phyloP scores from a whole-genome alignment of 129 eudicot genomes.

The Kitagawia praeruptora region DNA sequence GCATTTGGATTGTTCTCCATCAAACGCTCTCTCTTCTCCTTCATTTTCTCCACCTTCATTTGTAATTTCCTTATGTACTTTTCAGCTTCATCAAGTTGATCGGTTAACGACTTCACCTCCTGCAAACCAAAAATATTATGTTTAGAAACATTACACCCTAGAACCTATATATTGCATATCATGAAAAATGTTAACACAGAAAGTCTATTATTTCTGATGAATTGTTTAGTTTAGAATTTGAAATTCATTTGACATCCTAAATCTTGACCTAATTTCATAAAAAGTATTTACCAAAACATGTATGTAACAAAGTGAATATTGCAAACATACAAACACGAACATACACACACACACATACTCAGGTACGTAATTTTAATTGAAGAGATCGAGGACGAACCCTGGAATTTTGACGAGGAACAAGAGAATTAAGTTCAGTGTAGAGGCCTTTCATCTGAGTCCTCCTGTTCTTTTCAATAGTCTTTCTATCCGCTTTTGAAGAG shows the following conservation, averaged over 20 bases:
- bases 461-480: constrained; percentile 65
- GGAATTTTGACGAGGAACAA: constrained; percentile 42
- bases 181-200: background rate
- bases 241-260: background rate
- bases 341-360: background rate
- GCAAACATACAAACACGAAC: background rate
- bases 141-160: background rate
- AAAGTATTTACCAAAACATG: background rate
- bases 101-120: constrained; percentile 54
- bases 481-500: constrained; percentile 55
- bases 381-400: constrained; percentile 35
- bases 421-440: constrained; percentile 52
- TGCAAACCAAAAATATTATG: constrained; percentile 14
- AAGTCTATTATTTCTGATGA: background rate
- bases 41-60: constrained; percentile 58
- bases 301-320: background rate
- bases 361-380: background rate
- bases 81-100: constrained; percentile 69
- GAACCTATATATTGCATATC: background rate
- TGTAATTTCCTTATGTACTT: constrained; percentile 62
- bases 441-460: constrained; percentile 73
- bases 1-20: constrained; percentile 4
- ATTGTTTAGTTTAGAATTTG: background rate
- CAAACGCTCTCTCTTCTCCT: constrained; percentile 36
- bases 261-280: background rate